Percentiles rank a stretch among this genome's conserved stretches.
These are phyloP conservation scores for Haplosporangium sp. DNA, from an alignment of 371 early-diverging fungal species.

Conservation along the genomic window DNA sequence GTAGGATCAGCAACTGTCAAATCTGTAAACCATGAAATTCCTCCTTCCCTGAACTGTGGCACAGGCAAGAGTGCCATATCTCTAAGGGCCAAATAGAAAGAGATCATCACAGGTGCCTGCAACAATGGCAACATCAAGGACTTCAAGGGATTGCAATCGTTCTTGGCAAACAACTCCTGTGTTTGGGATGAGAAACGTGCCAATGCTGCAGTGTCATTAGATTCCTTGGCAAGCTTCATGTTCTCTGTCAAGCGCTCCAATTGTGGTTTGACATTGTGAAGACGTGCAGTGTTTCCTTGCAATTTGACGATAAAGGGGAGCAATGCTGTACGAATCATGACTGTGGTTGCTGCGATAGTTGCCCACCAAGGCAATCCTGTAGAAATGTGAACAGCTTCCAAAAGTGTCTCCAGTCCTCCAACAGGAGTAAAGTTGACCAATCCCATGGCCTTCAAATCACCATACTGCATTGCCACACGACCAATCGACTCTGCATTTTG, in stretches of 20 bases:
- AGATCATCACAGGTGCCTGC: slow-evolving; percentile 90
- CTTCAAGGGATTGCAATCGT: slow-evolving; percentile 74
- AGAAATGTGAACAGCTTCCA: slow-evolving; percentile 86
- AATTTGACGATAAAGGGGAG: slow-evolving; percentile 84
- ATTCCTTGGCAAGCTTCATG: slow-evolving; percentile 68
- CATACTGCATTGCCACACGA: slow-evolving; percentile 73
- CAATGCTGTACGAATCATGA: slow-evolving; percentile 77
- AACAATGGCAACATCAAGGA: slow-evolving; percentile 73
- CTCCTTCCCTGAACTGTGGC: slow-evolving; percentile 84
- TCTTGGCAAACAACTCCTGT: slow-evolving; percentile 70
- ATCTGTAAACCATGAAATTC: slow-evolving; percentile 87
- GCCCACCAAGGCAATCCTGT: slow-evolving; percentile 96
- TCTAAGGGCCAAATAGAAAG: slow-evolving; percentile 89
- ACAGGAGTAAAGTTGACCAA: slow-evolving; percentile 83
- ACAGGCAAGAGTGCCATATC: slow-evolving; percentile 87
- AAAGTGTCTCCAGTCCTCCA: slow-evolving; percentile 76
- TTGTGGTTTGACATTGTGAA: slow-evolving; percentile 84
- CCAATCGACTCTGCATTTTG: slow-evolving; percentile 61
- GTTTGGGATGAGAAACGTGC: slow-evolving; percentile 69
- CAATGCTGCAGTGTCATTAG: slow-evolving; percentile 69
- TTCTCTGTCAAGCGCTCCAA: slow-evolving; percentile 75
- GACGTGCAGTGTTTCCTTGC: slow-evolving; percentile 77
- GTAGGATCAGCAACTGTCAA: slow-evolving; percentile 86
- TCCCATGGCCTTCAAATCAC: slow-evolving; percentile 85
- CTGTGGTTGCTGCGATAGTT: slow-evolving; percentile 80